These are phyloP conservation scores for Colletotrichum sansevieriae DNA, from an alignment of 2,329 filamentous ascomycete species.

Conservation along the genomic window DNA sequence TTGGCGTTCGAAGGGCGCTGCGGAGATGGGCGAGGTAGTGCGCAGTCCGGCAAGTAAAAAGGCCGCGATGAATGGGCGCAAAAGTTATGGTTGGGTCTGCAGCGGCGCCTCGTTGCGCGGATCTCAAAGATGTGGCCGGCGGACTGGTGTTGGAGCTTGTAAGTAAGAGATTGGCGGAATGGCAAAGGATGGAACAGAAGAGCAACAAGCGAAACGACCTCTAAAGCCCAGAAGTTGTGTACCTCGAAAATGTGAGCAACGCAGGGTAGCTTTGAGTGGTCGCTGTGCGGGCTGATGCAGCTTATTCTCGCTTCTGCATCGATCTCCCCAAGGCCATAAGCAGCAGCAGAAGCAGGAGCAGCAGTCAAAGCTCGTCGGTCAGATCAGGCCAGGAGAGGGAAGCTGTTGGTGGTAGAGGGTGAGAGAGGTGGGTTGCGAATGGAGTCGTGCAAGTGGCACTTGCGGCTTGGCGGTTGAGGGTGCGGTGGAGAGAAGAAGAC, in stretches of 20 bases:
- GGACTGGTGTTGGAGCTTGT: slow-evolving; percentile 12
- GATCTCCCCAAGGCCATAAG: slow-evolving; percentile 35
- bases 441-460: slow-evolving; percentile 35
- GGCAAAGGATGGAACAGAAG: slow-evolving; percentile 21
- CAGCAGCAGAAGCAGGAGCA: slow-evolving; percentile 15
- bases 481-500: slow-evolving; percentile 14
- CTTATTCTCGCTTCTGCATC: slow-evolving; percentile 41
- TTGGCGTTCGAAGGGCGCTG: slow-evolving; percentile 25
- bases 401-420: slow-evolving; percentile 10
- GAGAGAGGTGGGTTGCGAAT: slow-evolving; percentile 37
- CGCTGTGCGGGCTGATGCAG: slow-evolving; percentile 37
- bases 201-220: slow-evolving; percentile 4
- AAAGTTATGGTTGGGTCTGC: slow-evolving; percentile 20
- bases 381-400: slow-evolving; percentile 32
- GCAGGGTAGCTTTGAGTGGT: slow-evolving; percentile 34
- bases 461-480: slow-evolving; percentile 27
- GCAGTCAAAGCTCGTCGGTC: slow-evolving; percentile 20
- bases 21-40: slow-evolving; percentile 19
- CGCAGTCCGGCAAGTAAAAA: slow-evolving; percentile 19
- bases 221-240: slow-evolving; percentile 15
- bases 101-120: slow-evolving; percentile 10
- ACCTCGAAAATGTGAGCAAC: slow-evolving; percentile 25
- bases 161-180: slow-evolving; percentile 20
- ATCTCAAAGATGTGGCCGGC: slow-evolving; percentile 12
- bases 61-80: slow-evolving; percentile 27